Base-by-base conservation (phyloP, 805 yeast species). In the Candida pseudofarinosa region DNA sequence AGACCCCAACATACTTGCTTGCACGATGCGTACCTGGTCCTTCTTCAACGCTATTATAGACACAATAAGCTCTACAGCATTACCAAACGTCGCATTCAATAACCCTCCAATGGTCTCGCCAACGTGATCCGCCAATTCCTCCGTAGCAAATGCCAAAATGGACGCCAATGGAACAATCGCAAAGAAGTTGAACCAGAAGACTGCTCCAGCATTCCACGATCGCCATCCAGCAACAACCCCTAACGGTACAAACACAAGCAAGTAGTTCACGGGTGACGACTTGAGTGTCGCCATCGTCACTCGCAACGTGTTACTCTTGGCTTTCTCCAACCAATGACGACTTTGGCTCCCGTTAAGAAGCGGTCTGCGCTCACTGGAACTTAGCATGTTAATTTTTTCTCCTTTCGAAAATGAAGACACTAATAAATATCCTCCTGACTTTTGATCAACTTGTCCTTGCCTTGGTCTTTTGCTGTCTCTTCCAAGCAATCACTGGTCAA, bases 1-100 rank as follows among this genome's bases (percentile, higher is more conserved):
- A 41, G 95, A 85, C 26, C 99, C 99, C 44, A 93, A 76, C 98
- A 93, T 91, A 16, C 96, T 86, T 2, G 98, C 96, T 66, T 93
- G 98, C 20, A 93, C 98, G 56, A 93, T 90, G 49, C 96, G 77
- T 40, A 93, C 81, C 65, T 93, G 97, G 52, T 88, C 86, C 35
- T 86, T 84, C 52, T 68, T 73, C 55, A 93, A 73, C 1, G 99
- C 99, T 52, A 93, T 88, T 19, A 93, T 72, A 1, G 96, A 86
- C 30, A 93, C 98, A 62, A 93, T 93, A 46, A 93, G 80, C 68
- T 93, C 99, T 17, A 93, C 97, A 2, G 98, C 98, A 62, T 93
- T 93, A 45, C 99, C 99, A 61, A 93, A 88, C 7, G 98, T 90
- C 2, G 99, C 99, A 66, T 93, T 93, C 56, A 93, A 73, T 49